Percentiles rank a stretch among this genome's conserved stretches.
Conservation (phyloP, 495 filamentous ascomycete species). For the Achaetomiella virescens region DNA sequence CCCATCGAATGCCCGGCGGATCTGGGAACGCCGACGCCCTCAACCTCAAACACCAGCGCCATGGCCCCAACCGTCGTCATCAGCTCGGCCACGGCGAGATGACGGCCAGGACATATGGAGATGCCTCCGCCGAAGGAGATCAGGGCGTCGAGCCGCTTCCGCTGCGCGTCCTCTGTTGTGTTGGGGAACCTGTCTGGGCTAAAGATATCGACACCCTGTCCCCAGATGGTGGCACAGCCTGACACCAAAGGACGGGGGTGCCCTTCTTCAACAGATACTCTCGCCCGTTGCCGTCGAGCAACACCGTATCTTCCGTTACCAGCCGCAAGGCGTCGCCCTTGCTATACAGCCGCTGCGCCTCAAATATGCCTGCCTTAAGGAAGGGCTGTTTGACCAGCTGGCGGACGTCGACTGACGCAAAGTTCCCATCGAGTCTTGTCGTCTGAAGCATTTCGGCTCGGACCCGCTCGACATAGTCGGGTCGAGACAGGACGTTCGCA, state of each 20-base stretch:
- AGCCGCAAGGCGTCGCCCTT: constrained; percentile 14
- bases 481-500: constrained; percentile 12
- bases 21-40: constrained; percentile 9
- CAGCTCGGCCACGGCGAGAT: constrained; percentile 41
- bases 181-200: constrained; percentile 31
- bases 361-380: constrained; percentile 14
- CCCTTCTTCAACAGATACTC: constrained; percentile 35
- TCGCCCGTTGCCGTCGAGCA: constrained; percentile 15
- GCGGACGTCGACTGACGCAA: not conserved
- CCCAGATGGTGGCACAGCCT: constrained; percentile 30
- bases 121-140: constrained; percentile 42
- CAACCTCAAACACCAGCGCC: constrained; percentile 35
- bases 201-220: constrained; percentile 25
- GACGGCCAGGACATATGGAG: constrained; percentile 40
- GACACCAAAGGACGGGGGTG: constrained; percentile 23
- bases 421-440: not conserved
- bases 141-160: constrained; percentile 19
- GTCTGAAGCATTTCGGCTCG: constrained; percentile 11
- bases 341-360: constrained; percentile 19
- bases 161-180: constrained; percentile 15
- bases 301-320: constrained; percentile 28
- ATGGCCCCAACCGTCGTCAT: constrained; percentile 30
- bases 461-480: constrained; percentile 4
- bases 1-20: not conserved
- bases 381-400: constrained; percentile 13